Conservation (phyloP, 208 protist genomes). For the Acanthamoeba triangularis region DNA sequence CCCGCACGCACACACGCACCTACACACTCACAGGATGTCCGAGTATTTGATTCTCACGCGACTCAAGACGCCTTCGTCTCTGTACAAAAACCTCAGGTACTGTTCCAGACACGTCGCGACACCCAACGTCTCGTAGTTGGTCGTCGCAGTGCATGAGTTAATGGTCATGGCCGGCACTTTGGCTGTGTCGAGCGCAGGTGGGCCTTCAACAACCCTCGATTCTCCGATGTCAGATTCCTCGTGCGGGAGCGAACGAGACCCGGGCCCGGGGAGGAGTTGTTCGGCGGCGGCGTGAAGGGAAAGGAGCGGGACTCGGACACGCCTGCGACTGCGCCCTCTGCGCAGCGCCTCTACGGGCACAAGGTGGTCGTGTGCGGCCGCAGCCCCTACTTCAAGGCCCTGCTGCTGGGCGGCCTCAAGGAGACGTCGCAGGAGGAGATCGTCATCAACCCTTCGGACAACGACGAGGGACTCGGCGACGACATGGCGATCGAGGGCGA, state of each 20-base stretch:
- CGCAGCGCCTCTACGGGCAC: slow-evolving; percentile 23
- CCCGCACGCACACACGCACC: no score
- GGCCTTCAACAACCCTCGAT: slow-evolving; percentile 69
- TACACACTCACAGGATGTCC: slow-evolving; percentile 12
- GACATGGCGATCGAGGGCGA: background rate
- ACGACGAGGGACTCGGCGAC: background rate
- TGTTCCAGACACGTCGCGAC: background rate
- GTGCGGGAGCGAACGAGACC: background rate
- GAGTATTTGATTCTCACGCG: slow-evolving; percentile 75
- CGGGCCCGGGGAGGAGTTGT: background rate
- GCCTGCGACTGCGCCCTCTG: background rate
- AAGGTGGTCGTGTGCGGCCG: slow-evolving; percentile 69
- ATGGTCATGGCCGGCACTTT: background rate
- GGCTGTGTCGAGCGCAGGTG: slow-evolving; percentile 1
- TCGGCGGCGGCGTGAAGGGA: background rate
- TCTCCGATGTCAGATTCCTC: slow-evolving; percentile 65
- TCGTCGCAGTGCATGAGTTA: background rate
- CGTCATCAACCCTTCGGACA: background rate
- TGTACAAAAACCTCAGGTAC: slow-evolving; percentile 72
- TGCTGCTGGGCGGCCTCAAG: slow-evolving; percentile 74
- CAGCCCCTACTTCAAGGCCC: slow-evolving; percentile 73
- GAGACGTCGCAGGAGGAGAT: slow-evolving; percentile 68
- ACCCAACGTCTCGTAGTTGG: background rate
- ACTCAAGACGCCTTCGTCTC: slow-evolving; percentile 56
- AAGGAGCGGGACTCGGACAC: background rate